A percentile compares a stretch with the other conserved stretches of the same genome.
These are phyloP conservation scores for Penicillium sp. DNA, from an alignment of 2,329 filamentous ascomycete genomes.

Conservation along the genomic window DNA sequence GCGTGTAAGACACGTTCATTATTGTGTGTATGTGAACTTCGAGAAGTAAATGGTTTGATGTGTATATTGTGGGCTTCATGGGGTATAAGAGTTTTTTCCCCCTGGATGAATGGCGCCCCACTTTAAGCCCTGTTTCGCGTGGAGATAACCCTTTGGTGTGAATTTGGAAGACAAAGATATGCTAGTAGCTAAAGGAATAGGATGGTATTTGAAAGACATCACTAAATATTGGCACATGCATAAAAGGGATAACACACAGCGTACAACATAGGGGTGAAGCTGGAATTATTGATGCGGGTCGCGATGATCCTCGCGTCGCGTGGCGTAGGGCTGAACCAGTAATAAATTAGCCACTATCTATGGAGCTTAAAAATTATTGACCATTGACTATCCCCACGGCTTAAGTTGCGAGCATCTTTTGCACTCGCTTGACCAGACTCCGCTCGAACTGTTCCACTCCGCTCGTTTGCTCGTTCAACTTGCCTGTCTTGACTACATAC, in stretches of 20 bases:
- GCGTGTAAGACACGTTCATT: background rate
- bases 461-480: constrained; percentile 55
- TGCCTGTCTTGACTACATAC: constrained; percentile 61
- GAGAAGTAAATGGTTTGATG: background rate
- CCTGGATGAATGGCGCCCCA: background rate
- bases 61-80: background rate
- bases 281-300: background rate
- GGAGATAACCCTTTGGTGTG: background rate
- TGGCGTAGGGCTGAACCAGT: constrained; percentile 6
- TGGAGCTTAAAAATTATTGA: background rate
- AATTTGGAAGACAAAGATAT: background rate
- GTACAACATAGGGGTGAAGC: background rate
- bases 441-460: constrained; percentile 68
- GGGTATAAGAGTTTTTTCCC: background rate
- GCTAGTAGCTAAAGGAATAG: background rate
- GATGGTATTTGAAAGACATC: background rate
- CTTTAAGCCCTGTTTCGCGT: background rate
- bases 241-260: background rate
- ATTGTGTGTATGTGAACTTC: no score
- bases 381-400: background rate
- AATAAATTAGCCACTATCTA: background rate
- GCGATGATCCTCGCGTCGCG: background rate
- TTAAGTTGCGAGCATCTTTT: constrained; percentile 39
- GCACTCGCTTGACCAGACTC: constrained; percentile 60
- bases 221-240: background rate